Conservation (phyloP, 805 yeast genomes). For the Dipodascopsis tothii region DNA sequence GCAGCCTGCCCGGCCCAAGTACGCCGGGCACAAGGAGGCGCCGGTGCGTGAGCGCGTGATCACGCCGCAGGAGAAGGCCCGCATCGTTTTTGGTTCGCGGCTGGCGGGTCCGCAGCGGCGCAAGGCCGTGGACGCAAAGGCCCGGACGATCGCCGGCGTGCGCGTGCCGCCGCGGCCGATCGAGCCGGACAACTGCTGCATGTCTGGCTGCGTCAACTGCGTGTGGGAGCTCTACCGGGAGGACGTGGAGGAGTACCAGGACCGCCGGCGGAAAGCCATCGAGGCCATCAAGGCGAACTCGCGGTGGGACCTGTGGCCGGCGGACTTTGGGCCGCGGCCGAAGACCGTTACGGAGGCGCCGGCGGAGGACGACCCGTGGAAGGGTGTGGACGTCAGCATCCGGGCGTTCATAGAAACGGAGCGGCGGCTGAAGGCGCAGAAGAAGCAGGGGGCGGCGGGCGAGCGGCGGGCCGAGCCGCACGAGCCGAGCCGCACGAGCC, state of each 20-base stretch:
- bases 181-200: constrained; percentile 94
- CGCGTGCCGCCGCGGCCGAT: constrained; percentile 73
- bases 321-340: constrained; percentile 51
- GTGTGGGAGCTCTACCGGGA: constrained; percentile 93
- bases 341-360: constrained; percentile 28
- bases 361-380: constrained; percentile 43
- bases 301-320: constrained; percentile 51
- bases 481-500: no score
- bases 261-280: constrained; percentile 52
- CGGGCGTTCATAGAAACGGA: constrained; percentile 81
- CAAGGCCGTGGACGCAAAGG: constrained; percentile 7
- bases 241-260: constrained; percentile 77
- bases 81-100: constrained; percentile 23
- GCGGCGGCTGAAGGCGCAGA: constrained; percentile 39
- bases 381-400: constrained; percentile 64
- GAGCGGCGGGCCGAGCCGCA: no score
- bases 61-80: constrained; percentile 1
- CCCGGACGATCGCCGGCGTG: constrained; percentile 43
- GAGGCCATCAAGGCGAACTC: constrained; percentile 35
- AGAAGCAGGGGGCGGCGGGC: no score
- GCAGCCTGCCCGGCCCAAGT: no score
- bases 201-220: constrained; percentile 94
- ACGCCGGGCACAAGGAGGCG: no score
- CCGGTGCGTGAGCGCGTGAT: no score
- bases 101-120: constrained; percentile 17